These are phyloP conservation scores for Phialemonium atrogriseum DNA, from an alignment of 2,329 filamentous ascomycete genomes.

Conservation along the genomic window DNA sequence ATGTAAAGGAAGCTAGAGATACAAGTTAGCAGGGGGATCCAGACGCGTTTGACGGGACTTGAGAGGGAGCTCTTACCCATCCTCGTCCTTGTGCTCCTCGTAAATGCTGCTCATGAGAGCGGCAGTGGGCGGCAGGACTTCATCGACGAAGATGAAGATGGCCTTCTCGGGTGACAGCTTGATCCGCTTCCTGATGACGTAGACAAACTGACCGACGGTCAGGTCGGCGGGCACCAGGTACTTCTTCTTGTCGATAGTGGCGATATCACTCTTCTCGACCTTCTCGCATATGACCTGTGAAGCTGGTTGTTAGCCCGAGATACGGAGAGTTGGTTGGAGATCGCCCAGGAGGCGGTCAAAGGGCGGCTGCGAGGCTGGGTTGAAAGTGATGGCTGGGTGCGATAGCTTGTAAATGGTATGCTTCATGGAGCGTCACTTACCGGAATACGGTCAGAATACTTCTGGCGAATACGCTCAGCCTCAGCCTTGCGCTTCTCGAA, in stretches of 20 bases:
- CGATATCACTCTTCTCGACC: slow-evolving; percentile 98
- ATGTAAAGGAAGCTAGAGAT: slow-evolving; percentile 98
- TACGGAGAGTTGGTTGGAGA: background rate
- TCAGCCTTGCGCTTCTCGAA: slow-evolving; percentile 99
- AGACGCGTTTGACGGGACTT: too few relatives aligned
- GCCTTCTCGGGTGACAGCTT: slow-evolving; percentile 99
- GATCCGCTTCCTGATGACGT: slow-evolving; percentile 99
- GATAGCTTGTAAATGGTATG: slow-evolving; percentile 1
- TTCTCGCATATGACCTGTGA: slow-evolving; percentile 95
- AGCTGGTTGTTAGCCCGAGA: slow-evolving; percentile 12
- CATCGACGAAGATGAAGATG: slow-evolving; percentile 99
- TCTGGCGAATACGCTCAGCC: slow-evolving; percentile 97
- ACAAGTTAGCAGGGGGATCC: too few relatives aligned
- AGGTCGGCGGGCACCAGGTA: slow-evolving; percentile 96
- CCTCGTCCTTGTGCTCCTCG: slow-evolving; percentile 92
- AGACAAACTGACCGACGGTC: slow-evolving; percentile 96
- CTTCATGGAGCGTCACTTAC: slow-evolving; percentile 45
- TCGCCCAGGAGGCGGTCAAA: slow-evolving; percentile 1
- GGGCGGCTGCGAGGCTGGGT: background rate
- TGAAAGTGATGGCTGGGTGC: background rate
- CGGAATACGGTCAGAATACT: slow-evolving; percentile 96
- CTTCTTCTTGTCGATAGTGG: slow-evolving; percentile 99
- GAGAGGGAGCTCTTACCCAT: too few relatives aligned
- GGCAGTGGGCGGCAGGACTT: slow-evolving; percentile 91
- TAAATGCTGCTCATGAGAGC: slow-evolving; percentile 99